Base-by-base conservation (phyloP, 208 protist species). In the Leishmania aethiopica region DNA sequence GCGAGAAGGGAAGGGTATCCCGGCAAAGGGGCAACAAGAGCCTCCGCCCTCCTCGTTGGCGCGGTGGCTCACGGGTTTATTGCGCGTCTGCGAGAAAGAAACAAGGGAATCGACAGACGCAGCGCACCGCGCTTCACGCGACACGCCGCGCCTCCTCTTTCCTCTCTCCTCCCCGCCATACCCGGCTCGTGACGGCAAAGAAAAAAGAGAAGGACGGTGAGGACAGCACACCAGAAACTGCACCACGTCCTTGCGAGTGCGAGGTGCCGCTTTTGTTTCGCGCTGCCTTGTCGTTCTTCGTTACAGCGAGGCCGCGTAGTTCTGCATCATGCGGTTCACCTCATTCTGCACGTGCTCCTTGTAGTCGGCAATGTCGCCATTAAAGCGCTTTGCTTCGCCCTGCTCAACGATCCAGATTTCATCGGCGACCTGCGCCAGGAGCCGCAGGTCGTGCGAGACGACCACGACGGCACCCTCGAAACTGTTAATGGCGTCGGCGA, bases 401-500 rank as follows among this genome's bases (percentile, higher is more conserved):
- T 98, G 93, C 78, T 98, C 94, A 51, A 98, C 98, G 77, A 99
- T 94, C 98, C 98, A 99, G 85, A 99, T 99, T 74, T 99, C 97
- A 62, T 99, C 88, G 2, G 97, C 97, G 40, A 99, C 98, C 49
- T 97, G 91, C 32, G 91, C 92, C 76, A 99, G 99, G 10, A 99
- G 92, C 28, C 98, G 95, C 59, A 99, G 94, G 86, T 99, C 98
- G 87, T 99, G 98, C 70, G 94, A 98, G 6, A 99, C 98, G 17
- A 99, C 94, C 1, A 99, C 93, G 37, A 99, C 91, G 49, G 97
- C 98, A 15, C 98, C 99, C 72, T 97, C 91, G 77, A 97, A 99
- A 32, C 81, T 76, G 77, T 96, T 97, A 51, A 99, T 96, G 35
- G 97, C 98, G 22, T 98, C 91, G 40, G 95, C 97, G 76, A 99